Evolutionary conservation across 1,284 basidiomycete genomes (phyloP).

Genomic region (Laetiporus sulphureus): DNA sequence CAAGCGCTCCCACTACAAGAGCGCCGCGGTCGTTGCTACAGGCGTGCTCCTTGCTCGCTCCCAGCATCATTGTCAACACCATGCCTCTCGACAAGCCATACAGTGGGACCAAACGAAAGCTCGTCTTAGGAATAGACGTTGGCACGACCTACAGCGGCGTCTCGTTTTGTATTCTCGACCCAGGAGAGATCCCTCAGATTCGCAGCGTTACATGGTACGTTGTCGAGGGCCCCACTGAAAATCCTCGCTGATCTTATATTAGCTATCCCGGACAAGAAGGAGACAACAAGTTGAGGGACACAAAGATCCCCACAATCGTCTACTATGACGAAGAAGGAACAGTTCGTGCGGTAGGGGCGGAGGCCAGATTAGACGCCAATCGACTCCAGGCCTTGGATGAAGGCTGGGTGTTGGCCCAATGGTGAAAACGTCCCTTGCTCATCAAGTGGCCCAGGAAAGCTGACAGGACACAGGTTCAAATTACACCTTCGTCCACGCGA

Average conservation of each 20-base stretch:
- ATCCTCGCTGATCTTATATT: slow-evolving; percentile 1
- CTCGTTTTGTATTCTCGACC: no score
- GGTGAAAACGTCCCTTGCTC: slow-evolving; percentile 29
- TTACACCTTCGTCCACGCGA: slow-evolving; percentile 40
- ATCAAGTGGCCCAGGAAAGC: not conserved
- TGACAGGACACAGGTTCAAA: slow-evolving; percentile 42
- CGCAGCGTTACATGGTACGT: no score
- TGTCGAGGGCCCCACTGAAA: no score
- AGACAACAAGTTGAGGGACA: slow-evolving; percentile 34
- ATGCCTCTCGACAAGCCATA: no score
- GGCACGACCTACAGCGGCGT: no score
- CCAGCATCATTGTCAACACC: no score
- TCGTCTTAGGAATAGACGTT: no score
- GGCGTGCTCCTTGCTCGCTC: no score
- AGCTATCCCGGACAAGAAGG: slow-evolving; percentile 39
- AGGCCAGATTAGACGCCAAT: slow-evolving; percentile 38
- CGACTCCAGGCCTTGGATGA: slow-evolving; percentile 38
- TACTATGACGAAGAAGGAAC: slow-evolving; percentile 43
- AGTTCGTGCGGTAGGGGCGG: slow-evolving; percentile 44
- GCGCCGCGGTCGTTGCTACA: no score
- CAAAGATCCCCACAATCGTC: slow-evolving; percentile 50
- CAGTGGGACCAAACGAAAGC: no score
- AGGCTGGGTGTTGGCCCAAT: slow-evolving; percentile 41
- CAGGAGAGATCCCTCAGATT: no score
- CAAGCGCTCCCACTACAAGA: no score